A percentile compares a stretch with the other conserved stretches of the same genome.
Conservation (phyloP, 495 filamentous ascomycete species). For the Peziza echinospora region DNA sequence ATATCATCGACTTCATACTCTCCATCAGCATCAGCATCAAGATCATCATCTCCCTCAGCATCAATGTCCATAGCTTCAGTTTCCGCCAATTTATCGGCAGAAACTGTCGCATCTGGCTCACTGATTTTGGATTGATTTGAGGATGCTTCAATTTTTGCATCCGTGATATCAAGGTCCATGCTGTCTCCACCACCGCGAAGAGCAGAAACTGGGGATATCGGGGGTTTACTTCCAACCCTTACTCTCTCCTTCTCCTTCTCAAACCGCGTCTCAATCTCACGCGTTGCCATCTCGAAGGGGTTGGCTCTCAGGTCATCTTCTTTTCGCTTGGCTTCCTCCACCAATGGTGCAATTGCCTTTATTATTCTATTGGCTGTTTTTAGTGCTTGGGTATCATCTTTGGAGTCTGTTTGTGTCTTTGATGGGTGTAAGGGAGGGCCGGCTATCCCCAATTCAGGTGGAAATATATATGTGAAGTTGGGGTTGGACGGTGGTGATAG, state of each 20-base stretch:
- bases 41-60: slow-evolving; percentile 1
- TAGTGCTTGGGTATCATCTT: slow-evolving; percentile 3
- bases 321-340: slow-evolving; percentile 55
- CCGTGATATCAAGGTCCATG: neutral
- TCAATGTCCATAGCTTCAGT: slow-evolving; percentile 19
- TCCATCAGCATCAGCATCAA: slow-evolving; percentile 12
- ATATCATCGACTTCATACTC: slow-evolving; percentile 3
- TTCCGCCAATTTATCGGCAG: slow-evolving; percentile 25
- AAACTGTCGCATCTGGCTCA: slow-evolving; percentile 15
- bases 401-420: neutral
- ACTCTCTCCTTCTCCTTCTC: slow-evolving; percentile 32
- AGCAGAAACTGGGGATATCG: neutral
- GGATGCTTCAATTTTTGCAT: slow-evolving; percentile 8
- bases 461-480: slow-evolving; percentile 5
- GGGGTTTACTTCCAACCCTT: slow-evolving; percentile 10
- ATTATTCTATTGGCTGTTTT: slow-evolving; percentile 57
- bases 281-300: slow-evolving; percentile 44
- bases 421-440: neutral
- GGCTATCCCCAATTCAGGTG: neutral
- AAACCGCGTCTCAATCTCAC: slow-evolving; percentile 51
- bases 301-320: slow-evolving; percentile 57
- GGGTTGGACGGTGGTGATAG: slow-evolving; percentile 12
- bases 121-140: slow-evolving; percentile 14
- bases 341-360: slow-evolving; percentile 48
- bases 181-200: neutral